phyloP scores from a whole-genome alignment of 2,329 filamentous ascomycete genomes.

The Xylaria sp. region DNA sequence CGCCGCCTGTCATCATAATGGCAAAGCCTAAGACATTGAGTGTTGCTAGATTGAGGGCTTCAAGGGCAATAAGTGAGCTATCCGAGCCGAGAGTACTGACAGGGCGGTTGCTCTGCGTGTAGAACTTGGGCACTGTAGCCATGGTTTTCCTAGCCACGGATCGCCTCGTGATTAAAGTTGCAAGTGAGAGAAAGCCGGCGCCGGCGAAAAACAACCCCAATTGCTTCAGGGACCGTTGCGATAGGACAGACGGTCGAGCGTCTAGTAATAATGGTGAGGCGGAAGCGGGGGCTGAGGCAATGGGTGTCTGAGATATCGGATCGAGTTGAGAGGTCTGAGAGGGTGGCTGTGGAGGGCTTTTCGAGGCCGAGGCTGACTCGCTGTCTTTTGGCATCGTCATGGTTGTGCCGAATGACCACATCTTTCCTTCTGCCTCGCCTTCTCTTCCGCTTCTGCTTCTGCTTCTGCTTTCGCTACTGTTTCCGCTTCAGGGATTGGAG shows the following conservation, averaged over 20 bases:
- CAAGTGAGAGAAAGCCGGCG: conserved; percentile 78
- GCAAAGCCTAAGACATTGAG: conserved; percentile 83
- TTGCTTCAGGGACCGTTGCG: conserved; percentile 67
- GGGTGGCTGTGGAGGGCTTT: conserved; percentile 14
- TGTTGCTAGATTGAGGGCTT: conserved; percentile 87
- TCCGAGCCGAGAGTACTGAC: conserved; percentile 63
- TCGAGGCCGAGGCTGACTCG: conserved; percentile 37
- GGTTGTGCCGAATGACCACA: conserved; percentile 53
- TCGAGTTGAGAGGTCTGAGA: conserved; percentile 14
- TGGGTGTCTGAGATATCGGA: conserved; percentile 16
- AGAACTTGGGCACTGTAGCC: conserved; percentile 76
- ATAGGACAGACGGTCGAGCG: conserved; percentile 49
- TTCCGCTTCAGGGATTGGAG: neutral
- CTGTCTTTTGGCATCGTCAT: conserved; percentile 51
- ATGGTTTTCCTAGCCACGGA: conserved; percentile 72
- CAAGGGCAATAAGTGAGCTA: conserved; percentile 77
- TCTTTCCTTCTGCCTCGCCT: conserved; percentile 25
- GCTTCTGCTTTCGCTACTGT: neutral
- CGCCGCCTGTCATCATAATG: conserved; percentile 78
- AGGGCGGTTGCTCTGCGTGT: conserved; percentile 67
- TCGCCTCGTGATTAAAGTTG: conserved; percentile 76
- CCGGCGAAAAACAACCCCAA: conserved; percentile 79
- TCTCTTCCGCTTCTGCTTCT: neutral
- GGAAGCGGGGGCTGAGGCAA: neutral
- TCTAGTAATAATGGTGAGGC: conserved; percentile 34